phyloP scores from a whole-genome alignment of 2,329 filamentous ascomycete genomes.

The Diaporthe velutina region DNA sequence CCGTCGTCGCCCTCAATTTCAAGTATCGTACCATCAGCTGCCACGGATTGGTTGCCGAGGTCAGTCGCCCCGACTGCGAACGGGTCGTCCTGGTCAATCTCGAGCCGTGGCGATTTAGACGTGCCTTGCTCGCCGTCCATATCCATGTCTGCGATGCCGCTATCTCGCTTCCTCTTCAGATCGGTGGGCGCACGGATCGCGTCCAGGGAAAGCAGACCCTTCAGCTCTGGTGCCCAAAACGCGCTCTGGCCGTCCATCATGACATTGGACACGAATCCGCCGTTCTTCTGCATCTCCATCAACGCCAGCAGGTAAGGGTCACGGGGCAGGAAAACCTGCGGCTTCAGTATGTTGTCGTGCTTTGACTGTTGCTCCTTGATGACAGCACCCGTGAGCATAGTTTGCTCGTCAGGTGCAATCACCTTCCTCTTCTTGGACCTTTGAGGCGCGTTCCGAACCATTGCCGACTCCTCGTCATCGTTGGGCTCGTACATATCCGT shows the following conservation, averaged over 20 bases:
- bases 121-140: conserved; percentile 72
- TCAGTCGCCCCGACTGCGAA: conserved; percentile 62
- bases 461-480: conserved; percentile 68
- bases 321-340: conserved; percentile 84
- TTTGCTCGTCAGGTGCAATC: conserved; percentile 84
- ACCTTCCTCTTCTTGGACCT: conserved; percentile 83
- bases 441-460: conserved; percentile 77
- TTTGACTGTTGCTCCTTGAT: conserved; percentile 91
- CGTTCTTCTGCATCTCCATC: conserved; percentile 91
- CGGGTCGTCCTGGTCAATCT: conserved; percentile 75
- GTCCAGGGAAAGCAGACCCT: conserved; percentile 91
- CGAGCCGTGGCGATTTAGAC: conserved; percentile 77
- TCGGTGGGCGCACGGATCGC: conserved; percentile 82
- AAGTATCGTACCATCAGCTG: conserved; percentile 71
- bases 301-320: conserved; percentile 89
- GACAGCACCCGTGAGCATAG: conserved; percentile 79
- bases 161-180: conserved; percentile 94
- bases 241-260: conserved; percentile 83
- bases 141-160: conserved; percentile 82
- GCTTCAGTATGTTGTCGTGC: conserved; percentile 86
- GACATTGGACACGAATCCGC: conserved; percentile 89
- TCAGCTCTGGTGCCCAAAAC: conserved; percentile 91
- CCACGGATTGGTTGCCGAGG: conserved; percentile 66
- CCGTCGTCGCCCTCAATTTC: conserved; percentile 74
- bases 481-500: conserved; percentile 73